A percentile compares a stretch with the other conserved stretches of the same genome.
These are phyloP conservation scores for Blastobotrys raffinosifermentans DNA, from an alignment of 1,139 yeast species.

Conservation along the genomic window DNA sequence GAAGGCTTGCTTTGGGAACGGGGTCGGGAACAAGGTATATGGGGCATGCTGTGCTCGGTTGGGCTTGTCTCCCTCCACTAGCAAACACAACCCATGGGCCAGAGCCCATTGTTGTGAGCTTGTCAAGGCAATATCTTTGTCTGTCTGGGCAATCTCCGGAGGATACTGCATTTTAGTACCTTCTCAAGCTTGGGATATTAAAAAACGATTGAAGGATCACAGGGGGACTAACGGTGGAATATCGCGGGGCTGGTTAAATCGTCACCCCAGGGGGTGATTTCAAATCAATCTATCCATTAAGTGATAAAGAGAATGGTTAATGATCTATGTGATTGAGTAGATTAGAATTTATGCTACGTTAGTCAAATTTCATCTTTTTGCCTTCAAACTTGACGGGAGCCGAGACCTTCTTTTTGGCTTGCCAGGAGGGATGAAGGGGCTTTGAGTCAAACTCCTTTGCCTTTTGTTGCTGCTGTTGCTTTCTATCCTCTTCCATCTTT, in stretches of 20 bases:
- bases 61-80: slow-evolving; percentile 45
- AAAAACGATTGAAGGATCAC: too few species aligned
- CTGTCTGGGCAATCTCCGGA: slow-evolving; percentile 16
- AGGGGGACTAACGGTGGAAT: too few species aligned
- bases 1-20: slow-evolving; percentile 66
- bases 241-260: background rate
- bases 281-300: background rate
- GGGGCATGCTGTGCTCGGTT: slow-evolving; percentile 66
- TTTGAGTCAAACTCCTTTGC: slow-evolving; percentile 22
- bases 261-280: background rate
- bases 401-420: slow-evolving; percentile 66
- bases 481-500: too few species aligned
- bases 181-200: too few species aligned
- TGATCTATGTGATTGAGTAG: too few species aligned
- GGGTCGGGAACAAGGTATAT: slow-evolving; percentile 84
- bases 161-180: too few species aligned
- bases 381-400: slow-evolving; percentile 70
- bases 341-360: background rate
- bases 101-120: slow-evolving; percentile 66
- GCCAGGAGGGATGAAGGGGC: slow-evolving; percentile 91
- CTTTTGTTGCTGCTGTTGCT: slow-evolving; percentile 23
- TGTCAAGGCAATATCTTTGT: slow-evolving; percentile 16
- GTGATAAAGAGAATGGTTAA: background rate
- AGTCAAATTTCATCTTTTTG: slow-evolving; percentile 67
- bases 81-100: slow-evolving; percentile 72